These are phyloP conservation scores for Artomyces pyxidatus DNA, from an alignment of 768 basidiomycete species.

Conservation along the genomic window DNA sequence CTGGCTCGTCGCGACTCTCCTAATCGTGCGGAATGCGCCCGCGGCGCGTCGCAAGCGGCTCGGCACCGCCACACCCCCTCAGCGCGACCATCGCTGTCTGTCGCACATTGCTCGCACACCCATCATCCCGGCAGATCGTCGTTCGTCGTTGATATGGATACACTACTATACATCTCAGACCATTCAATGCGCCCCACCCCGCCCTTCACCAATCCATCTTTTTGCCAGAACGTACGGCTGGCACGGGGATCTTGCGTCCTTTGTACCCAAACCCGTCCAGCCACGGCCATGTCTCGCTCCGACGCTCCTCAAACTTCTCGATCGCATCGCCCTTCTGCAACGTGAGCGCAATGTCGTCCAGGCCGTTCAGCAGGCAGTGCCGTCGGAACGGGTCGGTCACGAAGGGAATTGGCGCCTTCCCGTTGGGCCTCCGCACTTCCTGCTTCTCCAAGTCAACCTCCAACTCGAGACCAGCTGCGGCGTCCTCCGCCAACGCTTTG, in stretches of 20 bases:
- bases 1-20: no score
- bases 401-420: slow-evolving; percentile 68
- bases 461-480: slow-evolving; percentile 40
- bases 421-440: slow-evolving; percentile 53
- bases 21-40: no score
- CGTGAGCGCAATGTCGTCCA: slow-evolving; percentile 95
- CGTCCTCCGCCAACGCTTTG: slow-evolving; percentile 42
- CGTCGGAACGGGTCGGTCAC: slow-evolving; percentile 83
- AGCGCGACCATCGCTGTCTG: no score
- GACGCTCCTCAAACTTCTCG: slow-evolving; percentile 65
- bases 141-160: background rate
- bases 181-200: background rate
- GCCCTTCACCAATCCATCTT: slow-evolving; percentile 67
- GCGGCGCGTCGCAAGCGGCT: no score
- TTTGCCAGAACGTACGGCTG: slow-evolving; percentile 28
- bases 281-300: slow-evolving; percentile 88
- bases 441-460: slow-evolving; percentile 55
- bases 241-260: slow-evolving; percentile 63
- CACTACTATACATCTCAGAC: background rate
- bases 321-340: slow-evolving; percentile 74
- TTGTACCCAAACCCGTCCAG: slow-evolving; percentile 91
- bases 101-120: no score
- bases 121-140: background rate
- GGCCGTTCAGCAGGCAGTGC: slow-evolving; percentile 89
- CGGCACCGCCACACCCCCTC: background rate